Conservation (phyloP, 2,329 filamentous ascomycete genomes). For the Aspergillus aculeatus region DNA sequence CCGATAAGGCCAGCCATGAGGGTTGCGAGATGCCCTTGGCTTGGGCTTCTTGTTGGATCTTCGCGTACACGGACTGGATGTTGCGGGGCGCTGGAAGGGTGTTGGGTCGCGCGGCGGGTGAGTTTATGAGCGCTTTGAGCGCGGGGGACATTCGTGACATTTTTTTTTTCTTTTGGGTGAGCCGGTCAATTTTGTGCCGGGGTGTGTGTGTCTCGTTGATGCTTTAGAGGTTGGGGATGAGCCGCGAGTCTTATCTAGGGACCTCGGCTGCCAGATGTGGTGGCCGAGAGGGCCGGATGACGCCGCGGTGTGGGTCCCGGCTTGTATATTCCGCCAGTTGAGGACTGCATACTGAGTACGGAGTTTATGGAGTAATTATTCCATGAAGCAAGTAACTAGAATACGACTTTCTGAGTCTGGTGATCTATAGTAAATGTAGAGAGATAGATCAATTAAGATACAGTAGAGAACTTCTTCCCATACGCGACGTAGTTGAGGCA, state of each 20-base stretch:
- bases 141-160: conserved; percentile 73
- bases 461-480: too few relatives aligned
- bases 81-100: conserved; percentile 63
- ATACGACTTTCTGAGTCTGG: too few relatives aligned
- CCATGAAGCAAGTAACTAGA: too few relatives aligned
- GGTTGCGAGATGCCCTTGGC: conserved; percentile 61
- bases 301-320: neutral
- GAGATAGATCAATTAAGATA: too few relatives aligned
- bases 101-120: conserved; percentile 64
- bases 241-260: neutral
- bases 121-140: conserved; percentile 72
- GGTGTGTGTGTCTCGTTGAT: too few relatives aligned
- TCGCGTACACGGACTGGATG: conserved; percentile 63
- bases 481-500: too few relatives aligned
- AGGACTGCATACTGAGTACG: too few relatives aligned
- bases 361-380: too few relatives aligned
- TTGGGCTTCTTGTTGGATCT: conserved; percentile 62
- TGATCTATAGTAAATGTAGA: too few relatives aligned
- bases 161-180: too few relatives aligned
- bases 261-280: neutral
- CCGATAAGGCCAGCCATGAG: conserved; percentile 67
- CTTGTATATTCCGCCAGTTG: neutral
- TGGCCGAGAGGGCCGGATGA: neutral
- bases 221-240: neutral
- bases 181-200: too few relatives aligned